Evolutionary conservation across 129 eudicot species (phyloP).

Genomic region (Pittosporum tobira): DNA sequence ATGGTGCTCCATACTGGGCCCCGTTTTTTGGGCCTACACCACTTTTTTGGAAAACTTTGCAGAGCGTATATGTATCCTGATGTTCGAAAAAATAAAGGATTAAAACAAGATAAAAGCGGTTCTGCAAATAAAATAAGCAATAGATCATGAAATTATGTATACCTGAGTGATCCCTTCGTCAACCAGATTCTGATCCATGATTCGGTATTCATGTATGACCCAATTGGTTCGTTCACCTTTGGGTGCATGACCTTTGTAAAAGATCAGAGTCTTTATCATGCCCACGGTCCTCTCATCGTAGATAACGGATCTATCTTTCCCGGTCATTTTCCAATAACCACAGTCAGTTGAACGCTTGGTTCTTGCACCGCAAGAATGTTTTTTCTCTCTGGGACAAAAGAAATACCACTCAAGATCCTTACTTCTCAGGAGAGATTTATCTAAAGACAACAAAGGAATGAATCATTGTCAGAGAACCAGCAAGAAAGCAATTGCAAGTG

Average conservation of each 20-base stretch:
- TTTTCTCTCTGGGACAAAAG: slow-evolving; percentile 63
- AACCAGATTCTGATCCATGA: slow-evolving; percentile 38
- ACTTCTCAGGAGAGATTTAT: slow-evolving; percentile 47
- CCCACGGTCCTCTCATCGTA: slow-evolving; percentile 45
- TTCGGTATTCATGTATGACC: slow-evolving; percentile 68
- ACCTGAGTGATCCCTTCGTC: slow-evolving; percentile 53
- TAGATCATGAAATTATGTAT: background rate
- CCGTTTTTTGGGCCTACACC: slow-evolving; percentile 77
- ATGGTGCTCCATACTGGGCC: slow-evolving; percentile 81
- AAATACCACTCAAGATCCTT: slow-evolving; percentile 74
- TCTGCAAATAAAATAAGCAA: background rate
- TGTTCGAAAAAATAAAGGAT: background rate
- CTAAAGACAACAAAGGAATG: slow-evolving; percentile 22
- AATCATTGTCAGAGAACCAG: background rate
- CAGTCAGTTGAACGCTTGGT: slow-evolving; percentile 49
- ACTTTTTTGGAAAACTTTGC: slow-evolving; percentile 55
- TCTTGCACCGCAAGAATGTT: slow-evolving; percentile 55
- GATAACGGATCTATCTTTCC: slow-evolving; percentile 48
- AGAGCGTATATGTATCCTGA: slow-evolving; percentile 60
- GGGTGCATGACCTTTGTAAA: slow-evolving; percentile 56
- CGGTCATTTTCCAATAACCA: slow-evolving; percentile 86
- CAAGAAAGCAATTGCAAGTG: too few relatives aligned
- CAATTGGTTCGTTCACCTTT: slow-evolving; percentile 68
- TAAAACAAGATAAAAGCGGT: too few relatives aligned
- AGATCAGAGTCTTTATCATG: slow-evolving; percentile 54